Conservation (phyloP, 345 rosid genomes). For the Boechera divaricarpa region DNA sequence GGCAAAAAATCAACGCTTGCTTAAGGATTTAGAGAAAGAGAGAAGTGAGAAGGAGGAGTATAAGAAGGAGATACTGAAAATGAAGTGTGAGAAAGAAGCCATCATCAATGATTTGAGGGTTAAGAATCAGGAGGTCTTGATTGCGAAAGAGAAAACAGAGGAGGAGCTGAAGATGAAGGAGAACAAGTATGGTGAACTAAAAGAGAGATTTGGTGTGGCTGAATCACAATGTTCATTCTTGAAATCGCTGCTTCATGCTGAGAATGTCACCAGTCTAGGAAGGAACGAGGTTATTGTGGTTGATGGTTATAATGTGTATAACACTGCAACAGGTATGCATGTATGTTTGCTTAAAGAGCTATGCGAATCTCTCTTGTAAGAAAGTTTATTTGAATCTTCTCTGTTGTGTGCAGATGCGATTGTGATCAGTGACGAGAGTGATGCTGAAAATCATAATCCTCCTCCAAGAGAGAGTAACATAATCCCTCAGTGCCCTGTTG, state of each 20-base stretch:
- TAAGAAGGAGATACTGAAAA: background rate
- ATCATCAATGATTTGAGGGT: background rate
- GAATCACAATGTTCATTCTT: background rate
- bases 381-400: background rate
- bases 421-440: slow-evolving; percentile 30
- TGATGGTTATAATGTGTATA: slow-evolving; percentile 7
- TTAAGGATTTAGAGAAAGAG: slow-evolving; percentile 34
- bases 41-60: slow-evolving; percentile 6
- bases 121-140: slow-evolving; percentile 18
- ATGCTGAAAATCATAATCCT: slow-evolving; percentile 7
- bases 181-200: slow-evolving; percentile 9
- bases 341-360: background rate
- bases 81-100: background rate
- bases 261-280: background rate
- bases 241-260: slow-evolving; percentile 12
- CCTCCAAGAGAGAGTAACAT: slow-evolving; percentile 1
- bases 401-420: slow-evolving; percentile 30
- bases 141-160: background rate
- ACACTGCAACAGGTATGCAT: slow-evolving; percentile 15
- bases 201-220: background rate
- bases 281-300: background rate
- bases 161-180: slow-evolving; percentile 1
- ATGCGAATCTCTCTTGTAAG: background rate
- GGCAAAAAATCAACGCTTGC: background rate
- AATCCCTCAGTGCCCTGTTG: background rate